Evolutionary conservation across 495 filamentous ascomycete species (phyloP), one percentile per base, ranked within the genome.

Genomic region (Neurospora sp.): DNA sequence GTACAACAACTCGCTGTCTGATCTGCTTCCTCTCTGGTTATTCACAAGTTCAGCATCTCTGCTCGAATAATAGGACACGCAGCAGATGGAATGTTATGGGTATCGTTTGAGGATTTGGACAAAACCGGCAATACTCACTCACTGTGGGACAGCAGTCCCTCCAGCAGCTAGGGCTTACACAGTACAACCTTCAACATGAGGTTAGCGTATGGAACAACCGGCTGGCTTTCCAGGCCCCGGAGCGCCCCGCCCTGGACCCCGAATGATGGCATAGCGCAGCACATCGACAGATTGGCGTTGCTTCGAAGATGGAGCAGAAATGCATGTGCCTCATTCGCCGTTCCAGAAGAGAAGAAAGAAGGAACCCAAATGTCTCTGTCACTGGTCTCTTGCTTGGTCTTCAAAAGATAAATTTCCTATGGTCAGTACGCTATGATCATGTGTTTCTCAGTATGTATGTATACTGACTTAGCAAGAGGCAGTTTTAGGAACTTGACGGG

Each of bases 221-320:
- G 27, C 53, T 27, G 27, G 53, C 27, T 65, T 65, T 65, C 53
- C 53, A 16, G 70, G 7, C 20, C 22, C 27, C 16, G 39, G 69
- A 70, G 22, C 31, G 40, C 41, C 69, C 40, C 40, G 69, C 69
- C 38, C 20, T 70, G 27, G 69, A 70, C 41, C 41, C 61, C 48
- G 45, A 73, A 71, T 71, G 45, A 71, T 71, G 72, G 68, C 71
- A 73, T 70, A 70, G 69, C 69, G 71, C 71, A 73, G 45, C 10
- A 35, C 20, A 72, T 40, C 14, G 38, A 71, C 69, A 70, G 37
- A 70, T 41, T 70, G 38, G 69, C 35, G 35, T 48, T 71, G 70
- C 38, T 69, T 31, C n/a, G 41, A 40, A n/a, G 53, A 22, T 4
- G 61, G 39, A 40, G 31, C 9, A 16, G 20, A 9, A 40, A 69